Base-by-base conservation (phyloP, 305 asterid species). In the Salvia sclarea region DNA sequence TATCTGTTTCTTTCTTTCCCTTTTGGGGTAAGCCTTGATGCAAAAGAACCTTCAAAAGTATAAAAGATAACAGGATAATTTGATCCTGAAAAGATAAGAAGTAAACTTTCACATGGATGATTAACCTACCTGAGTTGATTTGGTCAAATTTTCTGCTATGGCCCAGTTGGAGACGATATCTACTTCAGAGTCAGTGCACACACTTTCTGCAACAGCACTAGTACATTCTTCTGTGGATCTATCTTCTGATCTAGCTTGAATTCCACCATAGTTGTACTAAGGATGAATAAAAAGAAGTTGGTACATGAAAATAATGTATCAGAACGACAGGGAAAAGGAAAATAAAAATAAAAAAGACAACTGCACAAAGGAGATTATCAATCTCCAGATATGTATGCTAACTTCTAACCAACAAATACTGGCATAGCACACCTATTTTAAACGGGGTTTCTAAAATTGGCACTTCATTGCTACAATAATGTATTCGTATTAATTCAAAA, bases 221-320 rank as follows among this genome's bases (percentile, higher is more conserved):
- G 79, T 64, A 69, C 71, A 58, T 65, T 80, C 89, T 77, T 89
- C 92, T 56, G 79, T 61, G 54, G 93, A 68, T 64, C 69, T 75
- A 64, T 76, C 92, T 64, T 81, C 73, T 71, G 74, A 37, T 76
- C 80, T 84, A 73, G 94, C 96, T 87, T 75, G 96, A 78, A 94
- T 94, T 69, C 98, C 98, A 41, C 97, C 96, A 78, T 86, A 94
- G 74, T 94, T 94, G 86, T 91, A 87, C 98, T 94, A 66, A 52
- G 70, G 68, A 70, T 45, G 75, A 47, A 5, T 5, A 6, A 58
- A 74, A 73, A 75, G 47, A 44, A 20, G 43, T 59, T 48, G 47
- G 40, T 44, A 50, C n/a, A 72, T 57, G 24, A 52, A 59, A 55
- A 43, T 12, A 69, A 47, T 60, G 14, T 25, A 47, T 68, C 68